These are phyloP conservation scores for Trametes punicea DNA, from an alignment of 768 basidiomycete species.

Conservation along the genomic window DNA sequence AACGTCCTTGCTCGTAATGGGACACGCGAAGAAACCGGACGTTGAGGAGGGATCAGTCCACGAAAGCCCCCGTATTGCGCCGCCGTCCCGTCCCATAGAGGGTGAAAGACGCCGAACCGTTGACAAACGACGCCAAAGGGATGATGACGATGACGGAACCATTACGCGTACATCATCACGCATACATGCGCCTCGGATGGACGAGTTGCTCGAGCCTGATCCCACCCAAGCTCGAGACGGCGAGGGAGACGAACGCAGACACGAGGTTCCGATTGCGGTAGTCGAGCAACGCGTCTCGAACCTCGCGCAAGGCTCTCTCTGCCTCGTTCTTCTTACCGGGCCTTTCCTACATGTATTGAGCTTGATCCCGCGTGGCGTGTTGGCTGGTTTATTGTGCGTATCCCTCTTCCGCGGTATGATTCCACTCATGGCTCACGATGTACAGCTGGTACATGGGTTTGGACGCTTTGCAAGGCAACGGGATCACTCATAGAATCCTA, in stretches of 20 bases:
- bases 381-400: constrained; percentile 82
- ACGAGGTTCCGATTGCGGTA: constrained; percentile 64
- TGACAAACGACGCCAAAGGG: not conserved
- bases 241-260: constrained; percentile 24
- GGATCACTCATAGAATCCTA: constrained; percentile 77
- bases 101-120: not conserved
- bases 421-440: not conserved
- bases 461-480: constrained; percentile 75
- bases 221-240: constrained; percentile 25
- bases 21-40: constrained; percentile 38
- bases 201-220: constrained; percentile 28
- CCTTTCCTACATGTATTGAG: constrained; percentile 80
- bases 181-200: constrained; percentile 10
- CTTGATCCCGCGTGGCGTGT: constrained; percentile 76
- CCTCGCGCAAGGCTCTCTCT: constrained; percentile 76
- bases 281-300: constrained; percentile 95
- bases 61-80: constrained; percentile 16
- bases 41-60: constrained; percentile 26
- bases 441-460: constrained; percentile 89
- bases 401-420: not conserved
- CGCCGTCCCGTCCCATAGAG: not conserved
- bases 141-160: not conserved
- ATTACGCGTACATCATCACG: constrained; percentile 13
- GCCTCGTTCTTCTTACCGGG: constrained; percentile 73
- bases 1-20: constrained; percentile 71